phyloP scores from a whole-genome alignment of 164 flowering plant species.

The Aristolochia fimbriata region DNA sequence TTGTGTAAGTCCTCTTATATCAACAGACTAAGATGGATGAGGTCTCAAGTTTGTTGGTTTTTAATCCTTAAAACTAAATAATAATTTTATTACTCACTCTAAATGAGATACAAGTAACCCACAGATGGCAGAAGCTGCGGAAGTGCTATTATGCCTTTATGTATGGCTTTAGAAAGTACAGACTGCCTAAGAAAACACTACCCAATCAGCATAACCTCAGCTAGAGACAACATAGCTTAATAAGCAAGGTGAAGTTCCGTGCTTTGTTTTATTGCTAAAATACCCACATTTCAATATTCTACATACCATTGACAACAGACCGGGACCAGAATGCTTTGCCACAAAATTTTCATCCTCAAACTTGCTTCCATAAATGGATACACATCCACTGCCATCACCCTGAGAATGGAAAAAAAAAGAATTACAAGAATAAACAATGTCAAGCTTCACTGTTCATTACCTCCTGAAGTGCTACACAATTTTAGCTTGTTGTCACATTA shows the following conservation, averaged over 20 bases:
- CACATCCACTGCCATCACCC: conserved; percentile 98
- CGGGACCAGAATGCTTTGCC: conserved; percentile 97
- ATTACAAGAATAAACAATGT: background rate
- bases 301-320: conserved; percentile 85
- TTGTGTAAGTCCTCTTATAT: too few species aligned
- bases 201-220: background rate
- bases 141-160: too few species aligned
- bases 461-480: background rate
- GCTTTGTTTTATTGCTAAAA: too few species aligned
- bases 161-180: too few species aligned
- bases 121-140: too few species aligned
- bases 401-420: conserved; percentile 15
- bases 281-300: background rate
- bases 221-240: too few species aligned
- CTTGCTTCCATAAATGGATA: conserved; percentile 84
- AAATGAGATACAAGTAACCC: too few species aligned
- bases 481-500: background rate
- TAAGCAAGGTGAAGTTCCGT: background rate
- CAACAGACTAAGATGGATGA: too few species aligned
- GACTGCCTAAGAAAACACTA: too few species aligned
- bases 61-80: too few species aligned
- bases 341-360: conserved; percentile 92
- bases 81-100: too few species aligned
- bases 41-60: too few species aligned
- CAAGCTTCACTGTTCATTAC: background rate